Conservation (phyloP, 495 filamentous ascomycete species). For the Talaromyces thailandensis region DNA sequence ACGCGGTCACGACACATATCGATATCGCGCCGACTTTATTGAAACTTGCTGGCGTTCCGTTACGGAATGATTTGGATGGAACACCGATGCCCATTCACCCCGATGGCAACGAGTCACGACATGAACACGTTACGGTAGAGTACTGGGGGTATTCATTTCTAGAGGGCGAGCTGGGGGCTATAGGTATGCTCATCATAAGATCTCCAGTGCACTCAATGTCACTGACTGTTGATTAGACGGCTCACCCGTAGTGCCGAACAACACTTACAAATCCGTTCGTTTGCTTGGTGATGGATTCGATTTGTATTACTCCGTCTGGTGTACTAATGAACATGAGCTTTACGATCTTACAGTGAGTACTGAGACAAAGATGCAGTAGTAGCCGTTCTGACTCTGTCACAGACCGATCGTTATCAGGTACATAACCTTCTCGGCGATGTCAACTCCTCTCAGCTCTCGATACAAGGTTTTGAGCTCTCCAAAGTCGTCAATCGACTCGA, state of each 20-base stretch:
- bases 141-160: constrained; percentile 48
- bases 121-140: constrained; percentile 61
- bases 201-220: neutral
- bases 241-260: constrained; percentile 20
- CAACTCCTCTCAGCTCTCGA: neutral
- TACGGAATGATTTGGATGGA: constrained; percentile 50
- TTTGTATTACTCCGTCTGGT: constrained; percentile 59
- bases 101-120: constrained; percentile 25
- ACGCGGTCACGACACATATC: constrained; percentile 57
- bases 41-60: constrained; percentile 34
- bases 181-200: constrained; percentile 17
- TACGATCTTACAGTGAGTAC: constrained; percentile 47
- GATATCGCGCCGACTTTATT: constrained; percentile 63
- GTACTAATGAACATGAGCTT: constrained; percentile 54
- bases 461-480: constrained; percentile 6
- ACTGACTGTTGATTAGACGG: neutral
- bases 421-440: constrained; percentile 43
- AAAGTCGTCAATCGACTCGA: constrained; percentile 42
- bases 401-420: constrained; percentile 53
- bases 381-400: neutral
- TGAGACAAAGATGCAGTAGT: neutral
- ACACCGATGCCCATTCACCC: constrained; percentile 41
- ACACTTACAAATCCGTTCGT: constrained; percentile 57
- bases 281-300: constrained; percentile 45
- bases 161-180: constrained; percentile 33